Evolutionary conservation across 371 early-diverging fungal genomes (phyloP).

Genomic region (Mortierella sp.): DNA sequence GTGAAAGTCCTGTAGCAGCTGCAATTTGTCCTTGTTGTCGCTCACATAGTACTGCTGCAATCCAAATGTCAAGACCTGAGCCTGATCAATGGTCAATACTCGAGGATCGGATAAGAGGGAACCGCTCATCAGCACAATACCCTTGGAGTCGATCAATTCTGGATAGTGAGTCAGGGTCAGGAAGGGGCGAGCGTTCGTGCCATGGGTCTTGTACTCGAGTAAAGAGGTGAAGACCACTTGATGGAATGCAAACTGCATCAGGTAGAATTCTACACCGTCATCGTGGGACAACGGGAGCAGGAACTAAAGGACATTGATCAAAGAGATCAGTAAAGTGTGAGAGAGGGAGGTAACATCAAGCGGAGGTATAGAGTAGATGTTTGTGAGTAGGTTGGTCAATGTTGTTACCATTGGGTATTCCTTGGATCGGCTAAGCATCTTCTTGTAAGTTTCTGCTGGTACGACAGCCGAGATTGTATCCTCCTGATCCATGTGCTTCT

Average conservation of each 20-base stretch:
- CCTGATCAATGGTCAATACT: constrained; percentile 75
- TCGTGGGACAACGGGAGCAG: constrained; percentile 87
- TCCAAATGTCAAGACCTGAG: constrained; percentile 84
- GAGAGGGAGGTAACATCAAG: background rate
- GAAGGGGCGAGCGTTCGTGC: constrained; percentile 81
- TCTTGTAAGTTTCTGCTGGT: constrained; percentile 75
- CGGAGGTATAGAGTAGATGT: background rate
- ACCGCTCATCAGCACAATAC: constrained; percentile 92
- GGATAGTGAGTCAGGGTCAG: constrained; percentile 90
- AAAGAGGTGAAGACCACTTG: constrained; percentile 89
- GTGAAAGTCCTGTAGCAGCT: constrained; percentile 83
- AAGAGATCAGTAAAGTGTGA: background rate
- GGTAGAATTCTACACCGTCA: constrained; percentile 87
- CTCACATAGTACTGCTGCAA: constrained; percentile 91
- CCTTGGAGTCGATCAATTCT: constrained; percentile 81
- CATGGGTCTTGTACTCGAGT: constrained; percentile 89
- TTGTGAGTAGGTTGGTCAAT: background rate
- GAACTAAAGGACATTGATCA: constrained; percentile 71
- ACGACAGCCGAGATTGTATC: constrained; percentile 83
- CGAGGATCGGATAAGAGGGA: constrained; percentile 71
- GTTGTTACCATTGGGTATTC: constrained; percentile 76
- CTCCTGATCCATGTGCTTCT: constrained; percentile 74
- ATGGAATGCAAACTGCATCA: constrained; percentile 86
- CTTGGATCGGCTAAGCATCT: constrained; percentile 69
- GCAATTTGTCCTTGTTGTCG: constrained; percentile 72